A percentile compares a stretch with the other conserved stretches of the same genome.
Evolutionary conservation across 2,329 filamentous ascomycete species (phyloP).

Genomic region (Scedosporium aurantiacum): DNA sequence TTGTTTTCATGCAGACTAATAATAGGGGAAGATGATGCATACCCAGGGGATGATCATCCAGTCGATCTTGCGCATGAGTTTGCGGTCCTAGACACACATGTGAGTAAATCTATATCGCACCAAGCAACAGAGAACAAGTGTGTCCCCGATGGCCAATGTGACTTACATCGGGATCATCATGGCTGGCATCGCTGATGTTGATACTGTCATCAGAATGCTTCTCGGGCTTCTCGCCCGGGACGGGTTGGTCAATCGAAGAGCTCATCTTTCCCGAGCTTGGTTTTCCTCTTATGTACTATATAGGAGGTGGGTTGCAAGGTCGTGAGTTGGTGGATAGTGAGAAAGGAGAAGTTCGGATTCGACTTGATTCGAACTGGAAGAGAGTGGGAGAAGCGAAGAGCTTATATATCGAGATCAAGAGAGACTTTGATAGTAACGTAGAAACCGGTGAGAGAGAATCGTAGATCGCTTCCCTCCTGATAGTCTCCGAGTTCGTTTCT

Average conservation of each 20-base stretch:
- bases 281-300: neutral
- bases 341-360: neutral
- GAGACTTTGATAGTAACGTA: no score
- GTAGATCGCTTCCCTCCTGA: no score
- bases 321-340: neutral
- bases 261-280: neutral
- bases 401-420: no score
- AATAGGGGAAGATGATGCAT: neutral
- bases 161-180: neutral
- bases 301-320: neutral
- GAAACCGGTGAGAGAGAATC: no score
- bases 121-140: no score
- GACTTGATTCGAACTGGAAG: no score
- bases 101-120: neutral
- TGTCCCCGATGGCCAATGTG: no score
- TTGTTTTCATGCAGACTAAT: neutral
- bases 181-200: neutral
- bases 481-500: no score
- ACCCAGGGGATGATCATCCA: conserved; percentile 7
- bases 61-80: conserved; percentile 3
- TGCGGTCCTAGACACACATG: conserved; percentile 1
- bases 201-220: neutral
- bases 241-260: neutral
- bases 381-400: no score
- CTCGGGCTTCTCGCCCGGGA: neutral